Percentiles rank a stretch among this genome's conserved stretches.
Conservation (phyloP, 202 grass and related monocot species). For the Cymbopogon flexuosus region DNA sequence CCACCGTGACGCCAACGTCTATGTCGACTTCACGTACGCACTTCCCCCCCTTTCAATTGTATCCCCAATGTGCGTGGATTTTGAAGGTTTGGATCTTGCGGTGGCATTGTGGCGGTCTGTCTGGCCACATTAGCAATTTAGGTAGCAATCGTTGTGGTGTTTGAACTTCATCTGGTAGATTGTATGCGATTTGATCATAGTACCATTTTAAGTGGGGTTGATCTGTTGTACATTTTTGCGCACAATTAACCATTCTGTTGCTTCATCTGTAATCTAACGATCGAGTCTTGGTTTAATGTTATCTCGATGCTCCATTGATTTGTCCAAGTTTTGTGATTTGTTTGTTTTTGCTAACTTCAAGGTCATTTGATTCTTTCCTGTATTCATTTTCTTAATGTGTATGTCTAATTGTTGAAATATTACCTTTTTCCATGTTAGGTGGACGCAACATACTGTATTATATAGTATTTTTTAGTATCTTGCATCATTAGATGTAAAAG, state of each 20-base stretch:
- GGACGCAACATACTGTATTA: too few species aligned
- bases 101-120: not conserved
- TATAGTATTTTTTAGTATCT: not conserved
- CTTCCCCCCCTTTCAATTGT: not conserved
- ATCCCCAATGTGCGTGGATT: not conserved
- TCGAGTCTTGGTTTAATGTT: not conserved
- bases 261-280: not conserved
- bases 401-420: not conserved
- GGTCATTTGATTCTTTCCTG: not conserved
- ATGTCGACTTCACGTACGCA: conserved; percentile 76
- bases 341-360: not conserved
- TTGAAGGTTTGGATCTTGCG: not conserved
- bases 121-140: not conserved
- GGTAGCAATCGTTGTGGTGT: not conserved
- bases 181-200: not conserved
- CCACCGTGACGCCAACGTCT: conserved; percentile 51
- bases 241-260: not conserved
- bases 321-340: not conserved
- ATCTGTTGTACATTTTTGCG: not conserved
- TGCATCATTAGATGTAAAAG: not conserved
- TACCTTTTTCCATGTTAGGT: too few species aligned
- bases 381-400: not conserved
- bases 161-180: not conserved
- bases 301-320: not conserved
- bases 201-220: not conserved